Evolutionary conservation across 2,329 filamentous ascomycete genomes (phyloP), one percentile per base, ranked within the genome.

Genomic region (Aspergillus floridensis): DNA sequence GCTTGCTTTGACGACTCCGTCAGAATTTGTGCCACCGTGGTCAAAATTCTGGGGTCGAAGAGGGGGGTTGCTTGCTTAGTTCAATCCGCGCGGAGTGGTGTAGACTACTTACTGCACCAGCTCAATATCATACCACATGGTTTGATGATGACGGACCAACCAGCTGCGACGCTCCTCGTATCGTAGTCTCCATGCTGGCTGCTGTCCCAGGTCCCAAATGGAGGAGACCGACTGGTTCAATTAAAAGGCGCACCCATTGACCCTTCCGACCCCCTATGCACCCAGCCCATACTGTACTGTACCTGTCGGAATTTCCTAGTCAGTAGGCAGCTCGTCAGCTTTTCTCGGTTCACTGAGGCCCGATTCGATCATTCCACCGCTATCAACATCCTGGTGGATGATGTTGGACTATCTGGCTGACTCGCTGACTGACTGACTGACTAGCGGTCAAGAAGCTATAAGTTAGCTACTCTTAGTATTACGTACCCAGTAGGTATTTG

Each of bases 371-470:
- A 55, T 55, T 46, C 41, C 41, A 48, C 22, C 51, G 35, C 52
- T 14, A 29, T n/a, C 21, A 19, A 31, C 19, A 44, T 31, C 22
- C 14, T 14, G 19, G 48, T 49, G 38, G 32, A 35, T 35, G 12
- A 2, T 49, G 47, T 14, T 49, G 21, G 3, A 26, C 4, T 21
- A 5, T 12, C 46, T 12, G 11, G 5, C 32, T 14, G 22, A 6
- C 14, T 26, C 11, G 10, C 21, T 53, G 21, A 16, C 26, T 32
- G 41, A 32, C 29, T 16, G 21, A 12, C n/a, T 32, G 29, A 55
- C 53, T 55, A 55, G 53, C 53, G 53, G 53, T 55, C 53, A 55
- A 55, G n/a, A 24, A 22, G 16, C 19, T 35, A 12, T 16, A 16
- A 22, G 22, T 22, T 22, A 4, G 22, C 14, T 35, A 29, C 26